Base-by-base conservation (phyloP, 2,329 filamentous ascomycete species). In the Metarhizium rileyi region DNA sequence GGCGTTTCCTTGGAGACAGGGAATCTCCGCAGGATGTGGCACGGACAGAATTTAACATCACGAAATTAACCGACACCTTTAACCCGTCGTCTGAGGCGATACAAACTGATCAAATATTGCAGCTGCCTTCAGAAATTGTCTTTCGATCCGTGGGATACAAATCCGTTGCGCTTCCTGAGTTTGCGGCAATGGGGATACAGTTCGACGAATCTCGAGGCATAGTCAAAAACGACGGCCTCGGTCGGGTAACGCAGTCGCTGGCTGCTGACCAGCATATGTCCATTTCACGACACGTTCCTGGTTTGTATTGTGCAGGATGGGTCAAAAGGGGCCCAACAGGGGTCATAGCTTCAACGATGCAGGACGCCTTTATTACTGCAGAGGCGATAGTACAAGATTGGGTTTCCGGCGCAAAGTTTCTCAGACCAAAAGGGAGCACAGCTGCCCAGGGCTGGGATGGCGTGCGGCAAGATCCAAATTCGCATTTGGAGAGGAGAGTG, bases 121-220 rank as follows among this genome's bases (percentile, higher is more conserved):
- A 74, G 4, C 57, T 95, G 5, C 73, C 80, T 1, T 82, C 89
- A 0, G 76, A 82, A 5, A 63, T 91, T 4, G 90, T 88, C 16
- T 96, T 98, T 69, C 82, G 90, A 18, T 95, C 89, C n/a, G 90
- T 98, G 41, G 93, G 93, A 6, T 98, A 98, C 70, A 89, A 88
- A 59, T 90, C 90, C 0, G 76, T 84, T 28, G 74, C 88, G 0
- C 70, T 98, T 1, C 76, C 81, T 0, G 91, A 89, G 0, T 84
- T 97, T 55, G 66, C 74, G 1, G 78, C 86, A 4, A 70, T 91
- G 0, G 84, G 83, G 2, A 81, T 96, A 41, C 80, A 83, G 8
- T 98, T 98, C 61, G 83, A 97, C 62, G 67, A 77, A 1, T 71
- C 72, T 7, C 77, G 78, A 3, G 93, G 91, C 4, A 76, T 91